A percentile compares a stretch with the other conserved stretches of the same genome.
phyloP scores from a whole-genome alignment of 345 rosid species.

The Iberis pinnata region DNA sequence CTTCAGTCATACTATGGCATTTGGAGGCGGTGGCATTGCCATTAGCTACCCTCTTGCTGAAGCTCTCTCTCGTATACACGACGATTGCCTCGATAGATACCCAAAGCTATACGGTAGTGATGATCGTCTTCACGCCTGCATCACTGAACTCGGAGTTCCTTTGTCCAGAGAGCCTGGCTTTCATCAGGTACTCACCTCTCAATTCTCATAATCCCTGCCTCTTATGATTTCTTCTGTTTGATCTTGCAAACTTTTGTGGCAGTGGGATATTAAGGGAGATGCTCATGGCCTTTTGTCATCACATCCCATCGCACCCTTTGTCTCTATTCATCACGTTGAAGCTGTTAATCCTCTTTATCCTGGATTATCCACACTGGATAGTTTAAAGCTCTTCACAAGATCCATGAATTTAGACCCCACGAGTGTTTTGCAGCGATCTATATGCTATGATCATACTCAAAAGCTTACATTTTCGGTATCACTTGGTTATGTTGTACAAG shows the following conservation, averaged over 20 bases:
- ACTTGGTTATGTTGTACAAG: conserved; percentile 76
- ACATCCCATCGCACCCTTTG: conserved; percentile 80
- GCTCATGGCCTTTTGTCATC: conserved; percentile 70
- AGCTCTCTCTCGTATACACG: conserved; percentile 60
- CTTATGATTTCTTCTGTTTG: too few species aligned
- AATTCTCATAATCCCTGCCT: background rate
- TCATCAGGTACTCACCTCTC: conserved; percentile 82
- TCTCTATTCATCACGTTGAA: conserved; percentile 85
- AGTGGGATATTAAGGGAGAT: conserved; percentile 92
- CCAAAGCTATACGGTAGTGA: conserved; percentile 84
- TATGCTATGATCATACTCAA: conserved; percentile 58
- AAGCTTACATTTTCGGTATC: conserved; percentile 57
- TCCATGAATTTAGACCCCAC: conserved; percentile 63
- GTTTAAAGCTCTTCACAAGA: conserved; percentile 65
- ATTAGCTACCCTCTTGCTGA: conserved; percentile 71
- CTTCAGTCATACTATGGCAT: conserved; percentile 87
- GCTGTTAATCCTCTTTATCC: conserved; percentile 81
- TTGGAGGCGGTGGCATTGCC: conserved; percentile 96
- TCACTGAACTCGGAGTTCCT: conserved; percentile 86
- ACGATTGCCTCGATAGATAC: conserved; percentile 69
- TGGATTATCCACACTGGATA: conserved; percentile 53
- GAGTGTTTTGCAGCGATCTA: conserved; percentile 77
- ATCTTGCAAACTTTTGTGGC: conserved; percentile 19
- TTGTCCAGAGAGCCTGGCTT: conserved; percentile 75
- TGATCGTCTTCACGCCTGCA: conserved; percentile 90